A percentile compares a stretch with the other conserved stretches of the same genome.
phyloP scores from a whole-genome alignment of 1,284 basidiomycete genomes.

The Malassezia psittaci region DNA sequence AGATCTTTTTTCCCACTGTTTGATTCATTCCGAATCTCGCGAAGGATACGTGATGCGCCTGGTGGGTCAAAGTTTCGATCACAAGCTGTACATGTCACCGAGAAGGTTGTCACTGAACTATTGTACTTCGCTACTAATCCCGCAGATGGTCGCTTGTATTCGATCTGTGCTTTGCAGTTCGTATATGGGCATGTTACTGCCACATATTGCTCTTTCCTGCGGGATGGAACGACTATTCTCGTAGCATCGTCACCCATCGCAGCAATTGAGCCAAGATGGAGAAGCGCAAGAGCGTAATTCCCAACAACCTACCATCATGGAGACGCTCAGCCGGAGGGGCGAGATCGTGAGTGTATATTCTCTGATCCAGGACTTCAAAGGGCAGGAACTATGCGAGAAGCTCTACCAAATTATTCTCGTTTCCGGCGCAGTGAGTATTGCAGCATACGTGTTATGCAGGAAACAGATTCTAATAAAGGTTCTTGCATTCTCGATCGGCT shows the following conservation, averaged over 20 bases:
- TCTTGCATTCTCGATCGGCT: slow-evolving; percentile 6
- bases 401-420: slow-evolving; percentile 2
- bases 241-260: slow-evolving; percentile 3
- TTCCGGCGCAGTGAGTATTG: slow-evolving; percentile 7
- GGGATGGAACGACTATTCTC: slow-evolving; percentile 22
- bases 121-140: slow-evolving; percentile 23
- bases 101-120: slow-evolving; percentile 33
- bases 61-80: slow-evolving; percentile 42
- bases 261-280: background rate
- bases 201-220: slow-evolving; percentile 35
- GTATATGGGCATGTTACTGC: slow-evolving; percentile 38
- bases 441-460: background rate
- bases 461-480: background rate
- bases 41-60: slow-evolving; percentile 29
- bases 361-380: slow-evolving; percentile 11
- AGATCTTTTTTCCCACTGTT: slow-evolving; percentile 16
- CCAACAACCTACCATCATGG: slow-evolving; percentile 1
- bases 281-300: slow-evolving; percentile 4
- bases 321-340: background rate
- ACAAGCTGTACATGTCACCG: slow-evolving; percentile 40
- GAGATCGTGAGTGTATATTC: slow-evolving; percentile 8
- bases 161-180: slow-evolving; percentile 35
- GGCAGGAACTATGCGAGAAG: slow-evolving; percentile 1
- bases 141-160: slow-evolving; percentile 31
- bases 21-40: slow-evolving; percentile 24